phyloP scores from a whole-genome alignment of 202 grass and related monocot species.

The Panicum hallii region DNA sequence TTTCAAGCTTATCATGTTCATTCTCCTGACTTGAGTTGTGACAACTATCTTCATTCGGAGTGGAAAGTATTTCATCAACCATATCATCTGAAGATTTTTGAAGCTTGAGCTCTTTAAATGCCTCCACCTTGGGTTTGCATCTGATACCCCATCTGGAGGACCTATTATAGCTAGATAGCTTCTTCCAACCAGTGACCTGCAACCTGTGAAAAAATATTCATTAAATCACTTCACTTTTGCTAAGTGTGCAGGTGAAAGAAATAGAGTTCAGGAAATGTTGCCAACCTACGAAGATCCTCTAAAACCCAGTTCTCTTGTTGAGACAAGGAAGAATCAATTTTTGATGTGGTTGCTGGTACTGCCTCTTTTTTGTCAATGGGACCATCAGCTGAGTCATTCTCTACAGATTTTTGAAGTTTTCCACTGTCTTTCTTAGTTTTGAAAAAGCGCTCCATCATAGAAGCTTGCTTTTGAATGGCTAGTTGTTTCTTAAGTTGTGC shows the following conservation, averaged over 20 bases:
- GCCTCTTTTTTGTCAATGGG: conserved; percentile 44
- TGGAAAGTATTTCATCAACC: conserved; percentile 49
- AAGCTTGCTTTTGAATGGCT: conserved; percentile 82
- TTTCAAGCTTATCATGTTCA: conserved; percentile 63
- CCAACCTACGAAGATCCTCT: conserved; percentile 77
- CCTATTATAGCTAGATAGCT: conserved; percentile 61
- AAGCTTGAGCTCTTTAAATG: conserved; percentile 88
- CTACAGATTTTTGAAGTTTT: conserved; percentile 51
- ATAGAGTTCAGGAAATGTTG: conserved; percentile 24
- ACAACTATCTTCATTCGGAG: conserved; percentile 53
- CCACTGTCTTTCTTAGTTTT: conserved; percentile 61
- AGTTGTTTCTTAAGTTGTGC: conserved; percentile 75
- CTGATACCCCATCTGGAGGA: conserved; percentile 77
- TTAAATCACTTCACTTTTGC: neutral
- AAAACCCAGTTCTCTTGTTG: conserved; percentile 53
- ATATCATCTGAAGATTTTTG: conserved; percentile 66
- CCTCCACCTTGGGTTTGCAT: conserved; percentile 68
- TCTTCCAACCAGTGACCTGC: conserved; percentile 73
- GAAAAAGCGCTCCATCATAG: conserved; percentile 88
- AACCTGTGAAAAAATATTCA: conserved; percentile 52
- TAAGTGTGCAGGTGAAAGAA: neutral
- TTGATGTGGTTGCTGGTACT: conserved; percentile 58
- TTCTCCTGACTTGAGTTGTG: conserved; percentile 47
- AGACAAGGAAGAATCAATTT: conserved; percentile 78
- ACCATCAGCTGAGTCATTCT: conserved; percentile 36